phyloP scores from a whole-genome alignment of 108 stramenopile species.

The Parietichytrium sp. region DNA sequence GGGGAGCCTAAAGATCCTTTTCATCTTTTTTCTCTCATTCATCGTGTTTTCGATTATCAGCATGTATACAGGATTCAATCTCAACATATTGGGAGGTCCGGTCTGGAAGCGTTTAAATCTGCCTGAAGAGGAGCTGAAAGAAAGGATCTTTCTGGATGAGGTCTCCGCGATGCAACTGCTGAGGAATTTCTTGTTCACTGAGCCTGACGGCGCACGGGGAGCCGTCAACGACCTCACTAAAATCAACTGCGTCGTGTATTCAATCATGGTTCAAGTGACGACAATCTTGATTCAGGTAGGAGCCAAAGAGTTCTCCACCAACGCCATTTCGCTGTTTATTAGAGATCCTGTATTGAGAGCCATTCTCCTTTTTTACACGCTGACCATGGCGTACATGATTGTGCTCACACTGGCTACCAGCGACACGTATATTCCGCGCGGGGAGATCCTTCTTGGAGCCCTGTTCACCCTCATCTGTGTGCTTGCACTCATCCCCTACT shows the following conservation, averaged over 20 bases:
- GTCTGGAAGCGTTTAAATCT: not conserved
- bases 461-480: not conserved
- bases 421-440: conserved; percentile 7
- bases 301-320: not conserved
- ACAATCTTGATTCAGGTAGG: conserved; percentile 26
- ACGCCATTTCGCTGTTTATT: conserved; percentile 10
- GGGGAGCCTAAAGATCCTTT: not conserved
- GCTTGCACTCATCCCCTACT: conserved; percentile 17
- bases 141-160: not conserved
- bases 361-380: not conserved
- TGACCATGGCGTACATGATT: conserved; percentile 6
- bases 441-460: conserved; percentile 4
- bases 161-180: not conserved
- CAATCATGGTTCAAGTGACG: conserved; percentile 5
- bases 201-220: not conserved
- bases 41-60: not conserved
- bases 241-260: not conserved
- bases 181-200: not conserved
- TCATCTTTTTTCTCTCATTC: not conserved
- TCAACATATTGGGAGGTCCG: not conserved
- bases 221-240: not conserved
- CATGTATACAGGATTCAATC: not conserved
- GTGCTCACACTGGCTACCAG: not conserved
- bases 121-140: too few relatives aligned
- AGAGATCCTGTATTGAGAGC: not conserved